Evolutionary conservation across 345 rosid genomes (phyloP), one percentile per base, ranked within the genome.

Genomic region (Aurinia saxatilis): DNA sequence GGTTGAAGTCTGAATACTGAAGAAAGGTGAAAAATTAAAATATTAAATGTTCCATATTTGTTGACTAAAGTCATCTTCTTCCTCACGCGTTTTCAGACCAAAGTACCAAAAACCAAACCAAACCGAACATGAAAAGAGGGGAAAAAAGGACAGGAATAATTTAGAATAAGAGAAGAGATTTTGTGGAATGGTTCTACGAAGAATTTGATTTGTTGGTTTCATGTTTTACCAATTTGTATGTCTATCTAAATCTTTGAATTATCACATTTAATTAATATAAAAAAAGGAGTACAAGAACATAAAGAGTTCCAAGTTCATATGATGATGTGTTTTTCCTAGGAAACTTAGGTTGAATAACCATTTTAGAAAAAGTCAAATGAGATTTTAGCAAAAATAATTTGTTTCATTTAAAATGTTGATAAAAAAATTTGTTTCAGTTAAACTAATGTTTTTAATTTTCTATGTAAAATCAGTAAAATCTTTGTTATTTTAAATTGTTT

Each of bases 41-140:
- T 27, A 47, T 12, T 6, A 39, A 40, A 49, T 63, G 64, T n/a
- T n/a, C n/a, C n/a, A 57, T 63, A 16, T 21, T 39, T 63, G 47
- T 71, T 63, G 70, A 71, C 65, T 13, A 50, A 49, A 71, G 60
- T 71, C 59, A 31, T 49, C 70, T 40, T 63, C 75, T 50, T 33
- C 59, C 21, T 71, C 65, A 71, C 75, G 75, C 75, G 70, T 54
- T 71, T 71, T 71, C 75, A 48, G 40, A 64, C 68, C 19, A 23
- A 27, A 21, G 35, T 48, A 63, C 68, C 2, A 21, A 27, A 21
- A n/a, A n/a, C n/a, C n/a, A n/a, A n/a, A n/a, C n/a, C n/a, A n/a
- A 45, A 44, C 64, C 51, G 44, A 46, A 44, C 65, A 45, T 45
- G 40, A 14, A 18, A 4, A 21, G 25, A 21, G 10, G 40, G 30